Evolutionary conservation across 495 filamentous ascomycete genomes (phyloP), one percentile per base, ranked within the genome.

Genomic region (Acidomyces sp.): DNA sequence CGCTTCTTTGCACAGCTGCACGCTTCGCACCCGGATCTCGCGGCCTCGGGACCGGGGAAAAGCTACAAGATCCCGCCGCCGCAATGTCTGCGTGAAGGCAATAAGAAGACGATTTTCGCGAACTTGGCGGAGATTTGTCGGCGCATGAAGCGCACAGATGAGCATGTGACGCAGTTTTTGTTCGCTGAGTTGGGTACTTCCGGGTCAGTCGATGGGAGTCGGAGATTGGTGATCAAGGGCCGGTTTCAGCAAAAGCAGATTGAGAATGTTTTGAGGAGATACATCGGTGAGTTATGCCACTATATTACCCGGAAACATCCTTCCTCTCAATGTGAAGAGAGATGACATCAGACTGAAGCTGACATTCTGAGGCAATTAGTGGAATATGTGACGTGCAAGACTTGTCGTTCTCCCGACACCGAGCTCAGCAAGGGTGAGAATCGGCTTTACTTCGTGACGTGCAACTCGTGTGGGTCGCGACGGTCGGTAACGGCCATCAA

Each of bases 61-160:
- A 87, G 81, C 55, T 97, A 97, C 71, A 95, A 95, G 72, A 97
- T 97, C 53, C 92, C 90, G 13, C 90, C 90, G 10, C 90, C 90
- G n/a, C 92, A 97, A 68, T 93, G 88, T 65, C 71, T 96, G 33
- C 86, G 92, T 66, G 92, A 97, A 84, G 90, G 90, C 60, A 96
- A 96, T 75, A 94, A 93, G 74, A 94, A 93, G 80, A 96, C 90
- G 37, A 93, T 96, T 54, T 97, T 95, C 59, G 90, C 90, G 63
- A 97, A 97, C 67, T 85, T 97, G 53, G 71, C 80, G 43, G 85
- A 92, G 58, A 93, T 93, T 50, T 81, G 77, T 65, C 82, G 82
- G 66, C 72, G 84, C 43, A 90, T 97, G 87, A 97, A 97, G 77
- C 73, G 90, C 57, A 81, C 78, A 49, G 88, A 94, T 56, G 90